Percentiles rank a stretch among this genome's conserved stretches.
These are phyloP conservation scores for Piromyces finnis DNA, from an alignment of 192 early-diverging fungal species.

Conservation along the genomic window DNA sequence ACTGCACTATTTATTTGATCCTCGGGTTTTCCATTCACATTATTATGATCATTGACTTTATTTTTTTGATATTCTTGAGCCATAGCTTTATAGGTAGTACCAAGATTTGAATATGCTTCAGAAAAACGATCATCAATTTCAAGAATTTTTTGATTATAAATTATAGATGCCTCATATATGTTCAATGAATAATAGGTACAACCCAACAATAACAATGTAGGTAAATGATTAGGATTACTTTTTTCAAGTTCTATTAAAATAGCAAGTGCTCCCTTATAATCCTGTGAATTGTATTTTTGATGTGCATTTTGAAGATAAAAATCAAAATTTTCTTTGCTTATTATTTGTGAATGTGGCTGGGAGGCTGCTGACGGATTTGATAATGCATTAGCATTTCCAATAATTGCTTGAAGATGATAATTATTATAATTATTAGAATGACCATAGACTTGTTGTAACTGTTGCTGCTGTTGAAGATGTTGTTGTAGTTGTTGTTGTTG, in stretches of 20 bases:
- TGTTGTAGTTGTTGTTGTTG: conserved; percentile 16
- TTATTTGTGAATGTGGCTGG: conserved; percentile 20
- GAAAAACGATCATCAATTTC: conserved; percentile 67
- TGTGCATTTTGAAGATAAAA: conserved; percentile 12
- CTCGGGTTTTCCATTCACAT: background rate
- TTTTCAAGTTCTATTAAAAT: conserved; percentile 12
- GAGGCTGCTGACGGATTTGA: conserved; percentile 14
- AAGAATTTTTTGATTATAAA: conserved; percentile 69
- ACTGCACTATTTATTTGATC: background rate
- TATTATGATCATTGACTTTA: background rate
- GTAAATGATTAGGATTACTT: conserved; percentile 34
- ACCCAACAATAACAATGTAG: conserved; percentile 66
- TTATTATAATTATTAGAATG: conserved; percentile 44
- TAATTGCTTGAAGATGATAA: conserved; percentile 21
- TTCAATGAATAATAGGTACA: conserved; percentile 71
- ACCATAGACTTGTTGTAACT: conserved; percentile 17
- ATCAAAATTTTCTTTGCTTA: background rate
- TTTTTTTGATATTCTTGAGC: conserved; percentile 20
- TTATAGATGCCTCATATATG: conserved; percentile 48
- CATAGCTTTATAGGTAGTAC: conserved; percentile 67
- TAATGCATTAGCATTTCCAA: conserved; percentile 29
- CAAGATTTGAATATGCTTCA: conserved; percentile 82
- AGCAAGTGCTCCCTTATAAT: conserved; percentile 12
- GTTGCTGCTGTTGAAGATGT: conserved; percentile 8
- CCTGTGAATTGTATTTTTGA: conserved; percentile 14